Percentiles rank a stretch among this genome's conserved stretches.
Evolutionary conservation across 2,329 filamentous ascomycete genomes (phyloP).

Genomic region (Neonectria magnoliae): DNA sequence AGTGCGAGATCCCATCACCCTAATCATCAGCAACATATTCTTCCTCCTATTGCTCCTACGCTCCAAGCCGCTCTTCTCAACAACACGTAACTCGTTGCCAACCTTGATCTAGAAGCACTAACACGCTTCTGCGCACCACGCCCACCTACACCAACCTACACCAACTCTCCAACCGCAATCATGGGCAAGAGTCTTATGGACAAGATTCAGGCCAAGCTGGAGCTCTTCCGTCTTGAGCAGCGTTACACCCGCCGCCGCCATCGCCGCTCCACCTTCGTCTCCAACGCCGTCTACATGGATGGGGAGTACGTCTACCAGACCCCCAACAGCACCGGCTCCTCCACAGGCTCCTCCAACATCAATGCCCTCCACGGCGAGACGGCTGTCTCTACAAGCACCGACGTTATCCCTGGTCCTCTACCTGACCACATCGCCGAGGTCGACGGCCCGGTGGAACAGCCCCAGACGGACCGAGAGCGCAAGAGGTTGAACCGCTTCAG

Average conservation of each 20-base stretch:
- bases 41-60: not conserved
- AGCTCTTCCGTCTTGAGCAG: conserved; percentile 95
- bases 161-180: conserved; percentile 31
- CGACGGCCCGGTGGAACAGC: conserved; percentile 28
- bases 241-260: conserved; percentile 89
- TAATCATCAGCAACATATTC: conserved; percentile 31
- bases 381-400: conserved; percentile 35
- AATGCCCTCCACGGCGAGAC: conserved; percentile 52
- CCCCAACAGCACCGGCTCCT: conserved; percentile 67
- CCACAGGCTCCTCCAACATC: conserved; percentile 55
- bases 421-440: conserved; percentile 41
- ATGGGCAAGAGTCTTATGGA: conserved; percentile 66
- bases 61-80: conserved; percentile 28
- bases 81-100: conserved; percentile 28
- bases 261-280: conserved; percentile 88
- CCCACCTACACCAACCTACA: not conserved
- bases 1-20: conserved; percentile 29
- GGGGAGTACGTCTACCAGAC: conserved; percentile 91
- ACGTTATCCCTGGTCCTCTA: conserved; percentile 27
- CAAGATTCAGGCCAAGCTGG: conserved; percentile 75
- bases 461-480: conserved; percentile 47
- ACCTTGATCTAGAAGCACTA: conserved; percentile 18
- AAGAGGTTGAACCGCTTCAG: conserved; percentile 66
- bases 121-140: conserved; percentile 1
- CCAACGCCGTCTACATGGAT: conserved; percentile 91